Percentiles rank a stretch among this genome's conserved stretches.
Conservation (phyloP, 169 alveolate genomes). For the Plasmodium berghei region DNA sequence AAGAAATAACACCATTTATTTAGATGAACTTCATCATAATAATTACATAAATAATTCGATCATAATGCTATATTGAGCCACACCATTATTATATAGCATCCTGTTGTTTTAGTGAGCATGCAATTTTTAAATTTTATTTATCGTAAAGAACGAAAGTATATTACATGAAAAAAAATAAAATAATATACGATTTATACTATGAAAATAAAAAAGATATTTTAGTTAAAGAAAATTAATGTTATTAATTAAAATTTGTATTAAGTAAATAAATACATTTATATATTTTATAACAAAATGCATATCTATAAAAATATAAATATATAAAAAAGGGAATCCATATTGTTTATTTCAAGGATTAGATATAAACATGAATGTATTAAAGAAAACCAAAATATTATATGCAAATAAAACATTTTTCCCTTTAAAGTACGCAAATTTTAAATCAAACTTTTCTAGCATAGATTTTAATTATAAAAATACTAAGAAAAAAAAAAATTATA, state of each 20-base stretch:
- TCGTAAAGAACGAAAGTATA: no score
- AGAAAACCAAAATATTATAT: slow-evolving; percentile 23
- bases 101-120: no score
- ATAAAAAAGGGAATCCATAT: slow-evolving; percentile 8
- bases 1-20: no score
- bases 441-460: slow-evolving; percentile 60
- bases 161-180: no score
- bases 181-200: no score
- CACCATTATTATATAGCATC: no score
- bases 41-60: no score
- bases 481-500: slow-evolving; percentile 5
- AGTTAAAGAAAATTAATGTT: neutral
- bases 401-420: slow-evolving; percentile 16
- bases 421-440: slow-evolving; percentile 28
- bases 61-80: no score
- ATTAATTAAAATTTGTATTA: neutral
- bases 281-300: neutral
- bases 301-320: neutral
- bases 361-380: slow-evolving; percentile 46
- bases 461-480: slow-evolving; percentile 36
- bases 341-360: slow-evolving; percentile 9
- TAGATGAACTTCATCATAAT: no score
- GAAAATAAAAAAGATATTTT: neutral
- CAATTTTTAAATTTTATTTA: no score
- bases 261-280: neutral